A percentile compares a stretch with the other conserved stretches of the same genome.
These are phyloP conservation scores for Zygoascus flipseniorum DNA, from an alignment of 805 yeast genomes.

Conservation along the genomic window DNA sequence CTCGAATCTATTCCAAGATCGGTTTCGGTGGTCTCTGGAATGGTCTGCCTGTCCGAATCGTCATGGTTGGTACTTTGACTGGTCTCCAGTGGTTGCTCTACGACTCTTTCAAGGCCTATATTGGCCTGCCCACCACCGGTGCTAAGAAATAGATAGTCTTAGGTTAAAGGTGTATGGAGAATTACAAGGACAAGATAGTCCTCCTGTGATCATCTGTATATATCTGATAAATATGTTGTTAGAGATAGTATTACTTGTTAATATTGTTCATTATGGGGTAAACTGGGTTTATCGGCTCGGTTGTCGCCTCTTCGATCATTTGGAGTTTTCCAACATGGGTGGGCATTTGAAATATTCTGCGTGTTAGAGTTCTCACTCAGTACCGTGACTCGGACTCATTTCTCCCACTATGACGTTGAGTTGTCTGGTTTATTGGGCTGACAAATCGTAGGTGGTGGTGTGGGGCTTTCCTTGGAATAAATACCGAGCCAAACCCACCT, in stretches of 20 bases:
- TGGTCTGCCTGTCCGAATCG: slow-evolving; percentile 87
- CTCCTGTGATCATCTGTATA: not conserved
- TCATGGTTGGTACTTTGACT: slow-evolving; percentile 96
- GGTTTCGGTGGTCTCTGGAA: slow-evolving; percentile 93
- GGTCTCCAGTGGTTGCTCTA: slow-evolving; percentile 96
- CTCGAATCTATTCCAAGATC: slow-evolving; percentile 69
- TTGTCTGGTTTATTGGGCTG: not conserved
- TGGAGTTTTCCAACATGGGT: no score
- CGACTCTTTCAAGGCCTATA: slow-evolving; percentile 90
- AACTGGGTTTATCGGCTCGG: no score
- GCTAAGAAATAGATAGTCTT: slow-evolving; percentile 21
- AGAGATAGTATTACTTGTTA: not conserved
- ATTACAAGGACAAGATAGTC: not conserved
- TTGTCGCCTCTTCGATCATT: no score
- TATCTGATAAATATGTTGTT: not conserved
- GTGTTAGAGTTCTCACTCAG: no score
- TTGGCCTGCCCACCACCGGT: slow-evolving; percentile 95
- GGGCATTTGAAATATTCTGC: no score
- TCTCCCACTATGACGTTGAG: no score
- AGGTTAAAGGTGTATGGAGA: not conserved
- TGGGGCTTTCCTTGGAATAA: not conserved
- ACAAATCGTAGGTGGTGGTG: not conserved
- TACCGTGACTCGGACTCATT: no score
- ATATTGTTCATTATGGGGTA: no score
- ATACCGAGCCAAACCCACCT: not conserved